Base-by-base conservation (phyloP, 208 protist species). In the Leptomonas pyrrhocoris region DNA sequence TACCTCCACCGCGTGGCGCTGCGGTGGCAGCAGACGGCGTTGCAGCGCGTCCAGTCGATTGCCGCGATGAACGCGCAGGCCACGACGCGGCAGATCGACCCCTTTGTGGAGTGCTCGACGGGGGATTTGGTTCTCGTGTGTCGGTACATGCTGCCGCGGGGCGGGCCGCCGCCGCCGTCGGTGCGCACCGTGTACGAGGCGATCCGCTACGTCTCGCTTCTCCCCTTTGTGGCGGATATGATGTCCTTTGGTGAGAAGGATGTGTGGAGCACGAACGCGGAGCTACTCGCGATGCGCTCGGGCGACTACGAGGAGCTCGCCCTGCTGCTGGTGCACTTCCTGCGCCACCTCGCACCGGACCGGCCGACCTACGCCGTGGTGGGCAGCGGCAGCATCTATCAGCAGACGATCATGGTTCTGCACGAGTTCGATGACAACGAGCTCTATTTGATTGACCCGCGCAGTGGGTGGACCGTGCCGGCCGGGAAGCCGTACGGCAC, bases 231-330 rank as follows among this genome's bases (percentile, higher is more conserved):
- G 8, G 70, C 80, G 28, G 84, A 94, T 59, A 87, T 81, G 49
- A 71, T 89, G 65, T 82, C 77, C 11, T 88, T 83, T 73, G 79
- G 77, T 2, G 82, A 84, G 50, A 80, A 82, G 59, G 79, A 86
- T 62, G 83, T 90, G 49, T 95, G 90, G 87, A 83, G 74, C 71
- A 92, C 90, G 56, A 93, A 93, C 54, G 85, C 73, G 2, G 87
- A 95, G 69, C 60, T 93, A 36, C 80, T 95, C 2, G 74, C 75
- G 16, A 77, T 82, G 69, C 79, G 83, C 48, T 77, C 74, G 16
- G 82, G 85, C 42, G 85, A 89, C 68, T 93, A 91, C 77, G 80
- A 85, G 73, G 90, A 93, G 71, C 84, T 93, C 28, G 88, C 85
- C 16, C 71, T 95, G 61, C 82, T 95, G 31, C 81, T 95, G 40